Evolutionary conservation across 306 rosid genomes (phyloP), one percentile per base, ranked within the genome.

Genomic region (Ormosia emarginata): DNA sequence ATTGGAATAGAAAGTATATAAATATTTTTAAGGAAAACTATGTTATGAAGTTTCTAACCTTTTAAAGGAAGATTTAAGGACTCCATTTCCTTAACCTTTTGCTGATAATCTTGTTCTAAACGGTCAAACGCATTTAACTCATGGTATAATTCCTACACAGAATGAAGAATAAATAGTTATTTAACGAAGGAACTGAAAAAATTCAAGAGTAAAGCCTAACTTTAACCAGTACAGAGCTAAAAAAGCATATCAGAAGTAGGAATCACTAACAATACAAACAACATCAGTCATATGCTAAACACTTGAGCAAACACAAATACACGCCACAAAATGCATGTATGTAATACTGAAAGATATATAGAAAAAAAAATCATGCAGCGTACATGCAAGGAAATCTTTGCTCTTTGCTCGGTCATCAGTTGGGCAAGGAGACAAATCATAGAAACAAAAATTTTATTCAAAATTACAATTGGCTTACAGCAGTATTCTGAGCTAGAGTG

Each of bases 41-140:
- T 5, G 43, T 43, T 59, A 15, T 32, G 41, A 47, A 70, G 74
- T 63, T 79, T 68, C 94, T 72, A 79, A 96, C 99, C 99, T 75
- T 74, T 90, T 72, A 85, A 89, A 44, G 92, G 92, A 82, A 90
- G 97, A 82, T 89, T 86, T 75, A 88, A 87, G 73, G 86, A 90
- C 67, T 90, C 91, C 87, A 90, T 87, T 79, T 92, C 98, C 82
- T 91, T 89, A 68, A 93, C 53, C 79, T 89, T 93, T 56, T 86
- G 83, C 39, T n/a, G 82, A 82, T 91, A 91, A 84, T 92, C 97
- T 85, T 96, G 99, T 78, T 96, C 91, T 76, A 96, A 90, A 75
- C 92, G 94, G 15, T 93, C 98, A 68, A 84, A 82, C 9, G 94
- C 87, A 75, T 65, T 90, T 52, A 88, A 72, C 79, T 92, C 97